Evolutionary conservation across 164 flowering plant genomes (phyloP).

Genomic region (Vitis rotundifolia): DNA sequence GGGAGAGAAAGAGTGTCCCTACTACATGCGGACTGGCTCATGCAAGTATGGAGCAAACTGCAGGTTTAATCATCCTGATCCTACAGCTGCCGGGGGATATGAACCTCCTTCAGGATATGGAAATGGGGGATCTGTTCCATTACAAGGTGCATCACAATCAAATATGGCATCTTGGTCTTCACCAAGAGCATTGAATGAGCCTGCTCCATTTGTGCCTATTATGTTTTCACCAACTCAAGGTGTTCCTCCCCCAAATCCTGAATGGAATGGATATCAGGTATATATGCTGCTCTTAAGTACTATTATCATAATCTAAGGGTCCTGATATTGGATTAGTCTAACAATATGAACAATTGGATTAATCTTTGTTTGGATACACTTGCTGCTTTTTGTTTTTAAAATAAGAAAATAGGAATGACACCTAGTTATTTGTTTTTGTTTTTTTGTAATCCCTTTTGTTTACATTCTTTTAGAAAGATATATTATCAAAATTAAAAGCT

Average conservation of each 20-base stretch:
- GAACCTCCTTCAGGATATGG: constrained; percentile 49
- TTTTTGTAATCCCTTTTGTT: no score
- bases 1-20: constrained; percentile 94
- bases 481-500: no score
- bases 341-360: no score
- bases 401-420: no score
- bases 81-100: constrained; percentile 47
- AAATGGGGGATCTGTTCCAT: constrained; percentile 48
- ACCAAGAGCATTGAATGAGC: constrained; percentile 48
- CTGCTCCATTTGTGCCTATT: constrained; percentile 49
- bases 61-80: constrained; percentile 95
- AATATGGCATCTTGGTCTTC: constrained; percentile 56
- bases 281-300: background rate
- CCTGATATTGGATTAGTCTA: no score
- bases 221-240: constrained; percentile 56
- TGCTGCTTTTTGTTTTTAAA: no score
- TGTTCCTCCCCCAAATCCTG: constrained; percentile 37
- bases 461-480: no score
- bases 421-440: no score
- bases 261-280: constrained; percentile 92
- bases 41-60: constrained; percentile 87
- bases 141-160: constrained; percentile 43
- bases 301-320: no score
- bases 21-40: constrained; percentile 88
- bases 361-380: no score